These are phyloP conservation scores for Elsinoe ampelina DNA, from an alignment of 2,329 filamentous ascomycete species.

Conservation along the genomic window DNA sequence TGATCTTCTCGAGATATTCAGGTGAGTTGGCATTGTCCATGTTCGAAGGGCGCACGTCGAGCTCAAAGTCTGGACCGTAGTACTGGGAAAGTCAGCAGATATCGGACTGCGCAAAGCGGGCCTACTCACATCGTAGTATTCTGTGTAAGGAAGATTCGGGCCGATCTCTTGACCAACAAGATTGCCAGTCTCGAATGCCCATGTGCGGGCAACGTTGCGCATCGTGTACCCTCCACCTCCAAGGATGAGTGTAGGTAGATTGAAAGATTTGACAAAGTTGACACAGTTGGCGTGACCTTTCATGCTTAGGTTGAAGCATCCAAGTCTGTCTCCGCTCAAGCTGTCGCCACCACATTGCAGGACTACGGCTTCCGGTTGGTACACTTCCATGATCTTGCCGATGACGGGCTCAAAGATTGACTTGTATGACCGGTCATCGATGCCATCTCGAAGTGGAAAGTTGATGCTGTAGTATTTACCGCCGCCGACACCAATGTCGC, in stretches of 20 bases:
- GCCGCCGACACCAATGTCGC: conserved; percentile 57
- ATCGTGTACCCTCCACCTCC: conserved; percentile 63
- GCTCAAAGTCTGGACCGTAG: conserved; percentile 60
- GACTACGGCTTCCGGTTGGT: conserved; percentile 57
- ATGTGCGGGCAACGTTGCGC: conserved; percentile 55
- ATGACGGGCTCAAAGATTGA: conserved; percentile 61
- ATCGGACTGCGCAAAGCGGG: not conserved
- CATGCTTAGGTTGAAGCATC: conserved; percentile 64
- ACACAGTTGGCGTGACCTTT: conserved; percentile 62
- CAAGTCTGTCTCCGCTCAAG: conserved; percentile 56
- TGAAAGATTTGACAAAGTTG: conserved; percentile 59
- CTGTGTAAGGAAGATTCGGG: conserved; percentile 82
- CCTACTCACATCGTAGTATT: conserved; percentile 66
- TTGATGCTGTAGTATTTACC: conserved; percentile 62
- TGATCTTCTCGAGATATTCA: conserved; percentile 61
- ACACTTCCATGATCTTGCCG: conserved; percentile 59
- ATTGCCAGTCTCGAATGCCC: conserved; percentile 62
- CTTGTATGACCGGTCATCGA: conserved; percentile 57
- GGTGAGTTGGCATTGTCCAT: conserved; percentile 63
- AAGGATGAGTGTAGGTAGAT: conserved; percentile 55
- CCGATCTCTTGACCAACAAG: conserved; percentile 76
- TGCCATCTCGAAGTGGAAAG: conserved; percentile 60
- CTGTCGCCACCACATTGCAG: conserved; percentile 61
- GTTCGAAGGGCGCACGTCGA: conserved; percentile 60
- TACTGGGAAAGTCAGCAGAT: conserved; percentile 39